These are phyloP conservation scores for Teunomyces cretensis DNA, from an alignment of 805 yeast species.

Conservation along the genomic window DNA sequence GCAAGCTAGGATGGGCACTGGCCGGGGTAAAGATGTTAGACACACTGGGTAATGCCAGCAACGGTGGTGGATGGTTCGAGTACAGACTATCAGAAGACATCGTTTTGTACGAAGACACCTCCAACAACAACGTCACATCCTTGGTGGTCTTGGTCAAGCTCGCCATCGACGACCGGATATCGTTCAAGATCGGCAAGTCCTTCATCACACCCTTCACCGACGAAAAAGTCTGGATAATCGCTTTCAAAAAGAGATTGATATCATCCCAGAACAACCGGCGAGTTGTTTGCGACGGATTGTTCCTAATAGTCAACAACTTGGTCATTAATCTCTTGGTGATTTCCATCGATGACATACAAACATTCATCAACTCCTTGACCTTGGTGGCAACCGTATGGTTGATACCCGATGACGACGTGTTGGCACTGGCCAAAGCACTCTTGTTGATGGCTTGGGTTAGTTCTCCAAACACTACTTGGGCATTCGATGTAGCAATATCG, in stretches of 20 bases:
- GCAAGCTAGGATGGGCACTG: constrained; percentile 23
- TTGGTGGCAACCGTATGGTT: constrained; percentile 53
- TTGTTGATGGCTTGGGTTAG: constrained; percentile 65
- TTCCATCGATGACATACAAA: constrained; percentile 81
- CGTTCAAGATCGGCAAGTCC: constrained; percentile 77
- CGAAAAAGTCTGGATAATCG: constrained; percentile 80
- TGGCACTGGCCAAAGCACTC: constrained; percentile 54
- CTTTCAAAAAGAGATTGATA: constrained; percentile 75
- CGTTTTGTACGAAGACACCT: constrained; percentile 41
- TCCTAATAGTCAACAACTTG: constrained; percentile 51
- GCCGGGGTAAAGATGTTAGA: constrained; percentile 33
- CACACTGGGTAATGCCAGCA: constrained; percentile 30
- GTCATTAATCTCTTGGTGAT: constrained; percentile 64
- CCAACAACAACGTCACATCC: constrained; percentile 85
- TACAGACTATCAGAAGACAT: constrained; percentile 22
- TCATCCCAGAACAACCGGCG: constrained; percentile 80
- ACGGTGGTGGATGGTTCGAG: constrained; percentile 20
- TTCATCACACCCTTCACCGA: constrained; percentile 79
- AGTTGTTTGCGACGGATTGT: constrained; percentile 48
- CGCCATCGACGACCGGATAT: constrained; percentile 76
- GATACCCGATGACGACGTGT: constrained; percentile 17
- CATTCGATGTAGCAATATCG: constrained; percentile 60
- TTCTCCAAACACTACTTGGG: constrained; percentile 76
- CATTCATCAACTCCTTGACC: constrained; percentile 73
- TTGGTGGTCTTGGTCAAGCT: constrained; percentile 84